phyloP scores from a whole-genome alignment of 2,329 filamentous ascomycete genomes.

The Penicillium brevicompactum region DNA sequence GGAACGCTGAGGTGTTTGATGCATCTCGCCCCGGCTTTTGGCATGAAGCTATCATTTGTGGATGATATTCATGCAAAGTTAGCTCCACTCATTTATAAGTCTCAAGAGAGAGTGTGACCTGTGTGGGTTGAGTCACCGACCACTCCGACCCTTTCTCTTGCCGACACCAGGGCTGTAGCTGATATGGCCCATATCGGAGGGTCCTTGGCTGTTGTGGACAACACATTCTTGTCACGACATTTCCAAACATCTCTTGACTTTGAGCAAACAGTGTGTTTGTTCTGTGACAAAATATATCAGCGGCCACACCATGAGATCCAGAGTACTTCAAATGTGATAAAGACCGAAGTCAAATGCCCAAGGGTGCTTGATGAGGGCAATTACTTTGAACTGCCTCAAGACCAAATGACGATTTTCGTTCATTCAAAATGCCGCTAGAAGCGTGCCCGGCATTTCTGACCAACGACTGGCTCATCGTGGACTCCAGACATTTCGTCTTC shows the following conservation, averaged over 20 bases:
- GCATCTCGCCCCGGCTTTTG: neutral
- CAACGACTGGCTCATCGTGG: neutral
- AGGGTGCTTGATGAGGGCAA: neutral
- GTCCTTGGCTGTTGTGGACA: neutral
- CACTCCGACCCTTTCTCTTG: neutral
- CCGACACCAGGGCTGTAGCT: neutral
- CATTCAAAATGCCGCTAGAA: neutral
- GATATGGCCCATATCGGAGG: neutral
- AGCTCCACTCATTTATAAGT: neutral
- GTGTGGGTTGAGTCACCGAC: neutral
- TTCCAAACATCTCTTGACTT: neutral
- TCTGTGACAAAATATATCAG: neutral
- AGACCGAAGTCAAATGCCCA: neutral
- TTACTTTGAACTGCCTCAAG: neutral
- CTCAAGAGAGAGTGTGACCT: neutral
- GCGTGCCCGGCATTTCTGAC: neutral
- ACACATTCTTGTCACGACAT: neutral
- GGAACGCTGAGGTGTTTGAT: neutral
- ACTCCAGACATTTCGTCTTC: neutral
- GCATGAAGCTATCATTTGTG: neutral
- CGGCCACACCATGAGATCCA: neutral
- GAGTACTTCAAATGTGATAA: neutral
- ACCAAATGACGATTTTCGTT: neutral
- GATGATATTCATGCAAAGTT: neutral
- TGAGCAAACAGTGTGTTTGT: neutral